phyloP scores from a whole-genome alignment of 106 monocot genomes.

The Allium cepa region DNA sequence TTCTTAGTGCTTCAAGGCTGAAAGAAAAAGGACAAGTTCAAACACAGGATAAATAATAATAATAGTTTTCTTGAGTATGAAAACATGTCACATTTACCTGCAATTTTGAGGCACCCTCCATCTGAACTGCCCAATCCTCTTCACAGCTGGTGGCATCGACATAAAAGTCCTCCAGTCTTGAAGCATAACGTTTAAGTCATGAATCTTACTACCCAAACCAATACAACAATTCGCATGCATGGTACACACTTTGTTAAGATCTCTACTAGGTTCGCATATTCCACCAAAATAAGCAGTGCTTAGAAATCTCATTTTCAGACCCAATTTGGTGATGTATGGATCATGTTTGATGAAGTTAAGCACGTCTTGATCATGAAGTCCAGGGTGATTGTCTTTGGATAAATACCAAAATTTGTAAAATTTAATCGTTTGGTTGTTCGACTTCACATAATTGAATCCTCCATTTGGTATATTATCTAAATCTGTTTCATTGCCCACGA shows the following conservation, averaged over 20 bases:
- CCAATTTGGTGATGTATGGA: conserved; percentile 11
- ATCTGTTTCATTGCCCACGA: conserved; percentile 9
- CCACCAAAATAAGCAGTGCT: conserved; percentile 22
- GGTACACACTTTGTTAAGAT: conserved; percentile 21
- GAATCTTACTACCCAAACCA: conserved; percentile 17
- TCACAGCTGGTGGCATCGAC: conserved; percentile 8
- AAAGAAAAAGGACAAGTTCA: not conserved
- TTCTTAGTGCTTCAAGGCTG: not conserved
- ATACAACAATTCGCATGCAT: conserved; percentile 30
- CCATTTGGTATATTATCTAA: conserved; percentile 19
- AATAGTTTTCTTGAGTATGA: not conserved
- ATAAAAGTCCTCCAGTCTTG: conserved; percentile 17
- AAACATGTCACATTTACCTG: conserved; percentile 8
- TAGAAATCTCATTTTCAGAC: conserved; percentile 17
- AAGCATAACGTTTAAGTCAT: conserved; percentile 17
- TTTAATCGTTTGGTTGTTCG: conserved; percentile 21
- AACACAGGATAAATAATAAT: not conserved
- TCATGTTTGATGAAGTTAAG: conserved; percentile 24
- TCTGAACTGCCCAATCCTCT: not conserved
- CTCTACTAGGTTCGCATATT: conserved; percentile 21
- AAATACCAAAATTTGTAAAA: conserved; percentile 23
- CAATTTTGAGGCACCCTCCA: conserved; percentile 27
- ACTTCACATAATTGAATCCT: conserved; percentile 28
- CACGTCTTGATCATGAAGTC: conserved; percentile 23
- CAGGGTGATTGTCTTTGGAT: conserved; percentile 11